Percentiles rank a stretch among this genome's conserved stretches.
Evolutionary conservation across 257 asterid genomes (phyloP).

Genomic region (Henckelia pumila): DNA sequence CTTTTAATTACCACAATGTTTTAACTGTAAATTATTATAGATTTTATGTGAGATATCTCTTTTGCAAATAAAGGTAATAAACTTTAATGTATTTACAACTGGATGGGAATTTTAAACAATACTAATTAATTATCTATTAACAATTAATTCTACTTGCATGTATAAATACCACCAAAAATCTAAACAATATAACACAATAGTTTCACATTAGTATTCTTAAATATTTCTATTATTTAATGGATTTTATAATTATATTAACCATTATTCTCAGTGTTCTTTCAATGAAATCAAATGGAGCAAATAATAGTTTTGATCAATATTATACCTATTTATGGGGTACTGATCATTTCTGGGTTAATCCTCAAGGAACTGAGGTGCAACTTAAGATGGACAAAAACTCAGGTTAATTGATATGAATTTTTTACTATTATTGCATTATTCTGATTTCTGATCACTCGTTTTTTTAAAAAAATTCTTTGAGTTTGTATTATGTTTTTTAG

Average conservation of each 20-base stretch:
- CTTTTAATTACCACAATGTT: no score
- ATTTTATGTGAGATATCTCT: no score
- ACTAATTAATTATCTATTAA: no score
- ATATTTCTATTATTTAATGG: slow-evolving; percentile 23
- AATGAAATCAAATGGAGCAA: slow-evolving; percentile 10
- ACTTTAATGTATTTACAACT: neutral
- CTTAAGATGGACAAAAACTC: slow-evolving; percentile 24
- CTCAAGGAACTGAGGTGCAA: slow-evolving; percentile 36
- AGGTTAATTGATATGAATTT: no score
- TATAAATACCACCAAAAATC: no score
- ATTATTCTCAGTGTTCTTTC: slow-evolving; percentile 1
- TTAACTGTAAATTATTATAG: no score
- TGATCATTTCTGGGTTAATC: slow-evolving; percentile 34
- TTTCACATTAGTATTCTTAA: neutral
- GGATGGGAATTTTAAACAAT: no score
- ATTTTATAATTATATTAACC: slow-evolving; percentile 5
- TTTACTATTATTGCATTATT: no score
- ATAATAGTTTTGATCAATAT: slow-evolving; percentile 26
- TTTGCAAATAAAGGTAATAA: neutral
- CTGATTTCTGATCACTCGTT: no score
- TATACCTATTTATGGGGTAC: slow-evolving; percentile 45
- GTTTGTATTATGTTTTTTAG: no score
- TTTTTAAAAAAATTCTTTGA: no score
- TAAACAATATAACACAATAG: neutral
- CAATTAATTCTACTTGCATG: neutral